Base-by-base conservation (phyloP, 2,329 filamentous ascomycete genomes). In the Alternaria burnsii region DNA sequence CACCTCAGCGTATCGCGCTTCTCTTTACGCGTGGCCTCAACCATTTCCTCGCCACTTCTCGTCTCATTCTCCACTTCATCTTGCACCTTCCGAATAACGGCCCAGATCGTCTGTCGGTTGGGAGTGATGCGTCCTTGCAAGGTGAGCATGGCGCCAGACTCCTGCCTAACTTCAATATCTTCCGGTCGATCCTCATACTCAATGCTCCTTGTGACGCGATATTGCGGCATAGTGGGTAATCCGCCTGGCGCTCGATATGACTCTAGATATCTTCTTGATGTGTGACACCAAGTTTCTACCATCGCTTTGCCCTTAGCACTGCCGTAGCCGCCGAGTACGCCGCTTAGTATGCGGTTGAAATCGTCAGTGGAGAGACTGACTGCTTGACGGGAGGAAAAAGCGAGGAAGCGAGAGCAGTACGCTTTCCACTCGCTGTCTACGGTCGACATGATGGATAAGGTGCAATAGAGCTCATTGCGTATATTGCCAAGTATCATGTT, bases 341-440 rank as follows among this genome's bases (percentile, higher is more conserved):
- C 85, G 43, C 82, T 78, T 7, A 91, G 82, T 7, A 88, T 62
- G 18, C 71, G 68, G 61, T 87, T 84, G 78, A 88, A 87, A 6
- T 82, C 74, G 3, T 72, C 69, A 0, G 79, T 67, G 16, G 70
- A 69, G 12, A 78, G 65, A 34, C 54, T 69, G 44, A 77, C 62
- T 11, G 22, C 51, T 55, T 74, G 71, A 16, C 71, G 70, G 2
- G 63, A 65, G 10, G 72, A 72, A 38, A 70, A 62, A 2, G 66
- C 63, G 9, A 78, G 66, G 43, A 79, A 77, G 16, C 66, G 67
- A 3, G 71, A 74, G 50, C 74, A 74, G 44, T 67, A 76, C 0
- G 62, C 54, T 43, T 67, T 72, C 72, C 71, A 78, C 9, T 67
- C 60, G 2, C 50, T 34, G 40, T 73, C 54, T 9, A 76, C 61